These are phyloP conservation scores for Phytophthora melonis DNA, from an alignment of 352 stramenopile genomes.

Conservation along the genomic window DNA sequence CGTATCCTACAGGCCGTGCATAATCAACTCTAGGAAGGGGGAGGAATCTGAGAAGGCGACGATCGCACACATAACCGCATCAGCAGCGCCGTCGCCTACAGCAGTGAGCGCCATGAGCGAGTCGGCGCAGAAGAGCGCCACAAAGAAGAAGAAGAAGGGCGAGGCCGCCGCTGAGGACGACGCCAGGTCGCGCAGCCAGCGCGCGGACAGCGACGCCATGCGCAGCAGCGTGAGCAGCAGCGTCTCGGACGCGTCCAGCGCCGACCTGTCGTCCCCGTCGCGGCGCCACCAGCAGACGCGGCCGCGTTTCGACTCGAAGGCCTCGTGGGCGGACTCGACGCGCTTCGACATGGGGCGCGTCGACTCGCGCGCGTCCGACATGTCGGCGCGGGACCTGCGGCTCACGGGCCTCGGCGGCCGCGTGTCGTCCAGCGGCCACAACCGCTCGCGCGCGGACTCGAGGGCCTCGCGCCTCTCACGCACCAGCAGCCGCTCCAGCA, in stretches of 20 bases:
- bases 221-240: constrained; percentile 42
- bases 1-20: neutral
- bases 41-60: constrained; percentile 9
- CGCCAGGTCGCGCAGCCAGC: constrained; percentile 17
- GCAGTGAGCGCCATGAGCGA: constrained; percentile 21
- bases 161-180: neutral
- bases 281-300: constrained; percentile 41
- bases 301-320: constrained; percentile 83
- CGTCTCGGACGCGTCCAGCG: constrained; percentile 69
- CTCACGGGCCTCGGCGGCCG: constrained; percentile 60
- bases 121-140: constrained; percentile 4
- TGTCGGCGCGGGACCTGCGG: constrained; percentile 73
- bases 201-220: constrained; percentile 21
- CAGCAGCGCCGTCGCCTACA: neutral
- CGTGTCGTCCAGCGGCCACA: constrained; percentile 27
- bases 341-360: constrained; percentile 86
- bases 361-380: constrained; percentile 81
- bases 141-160: constrained; percentile 35
- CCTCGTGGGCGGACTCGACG: constrained; percentile 88
- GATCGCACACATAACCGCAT: neutral
- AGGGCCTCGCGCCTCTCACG: constrained; percentile 69
- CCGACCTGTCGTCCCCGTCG: constrained; percentile 57
- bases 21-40: neutral
- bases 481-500: constrained; percentile 52
- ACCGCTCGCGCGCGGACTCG: constrained; percentile 73